Conservation (phyloP, 2,329 filamentous ascomycete species). For the Neobulgaria alba region DNA sequence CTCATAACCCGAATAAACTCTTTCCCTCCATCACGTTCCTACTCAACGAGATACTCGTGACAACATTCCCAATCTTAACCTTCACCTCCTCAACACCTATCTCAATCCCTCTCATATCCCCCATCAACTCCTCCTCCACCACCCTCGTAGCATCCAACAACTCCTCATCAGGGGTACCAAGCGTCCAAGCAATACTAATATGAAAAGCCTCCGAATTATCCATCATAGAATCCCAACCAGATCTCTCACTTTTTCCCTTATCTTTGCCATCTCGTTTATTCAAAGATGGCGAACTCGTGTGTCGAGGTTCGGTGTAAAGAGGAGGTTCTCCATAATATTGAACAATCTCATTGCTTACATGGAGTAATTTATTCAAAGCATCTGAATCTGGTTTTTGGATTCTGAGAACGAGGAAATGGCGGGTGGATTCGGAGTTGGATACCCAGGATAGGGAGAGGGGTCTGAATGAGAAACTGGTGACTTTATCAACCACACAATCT, state of each 20-base stretch:
- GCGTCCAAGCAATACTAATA: slow-evolving; percentile 80
- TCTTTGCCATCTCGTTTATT: background rate
- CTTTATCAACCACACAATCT: no score
- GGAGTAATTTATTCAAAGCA: slow-evolving; percentile 54
- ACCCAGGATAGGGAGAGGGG: no score
- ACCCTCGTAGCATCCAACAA: slow-evolving; percentile 32
- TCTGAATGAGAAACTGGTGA: no score
- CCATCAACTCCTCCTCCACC: slow-evolving; percentile 7
- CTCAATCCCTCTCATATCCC: slow-evolving; percentile 30
- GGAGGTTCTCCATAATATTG: slow-evolving; percentile 54
- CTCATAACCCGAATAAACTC: slow-evolving; percentile 15
- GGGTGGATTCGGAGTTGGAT: slow-evolving; percentile 54
- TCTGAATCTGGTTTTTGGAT: slow-evolving; percentile 41
- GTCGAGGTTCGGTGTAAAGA: slow-evolving; percentile 48
- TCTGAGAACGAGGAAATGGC: slow-evolving; percentile 78
- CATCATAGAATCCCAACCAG: slow-evolving; percentile 16
- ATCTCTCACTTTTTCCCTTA: no score
- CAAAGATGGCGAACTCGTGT: slow-evolving; percentile 1
- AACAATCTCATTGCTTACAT: slow-evolving; percentile 56
- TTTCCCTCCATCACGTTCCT: slow-evolving; percentile 11
- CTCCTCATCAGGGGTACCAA: slow-evolving; percentile 43
- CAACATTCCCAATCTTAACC: slow-evolving; percentile 64
- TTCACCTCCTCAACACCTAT: slow-evolving; percentile 57
- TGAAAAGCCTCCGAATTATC: slow-evolving; percentile 62
- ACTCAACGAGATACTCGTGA: slow-evolving; percentile 42